A percentile compares a stretch with the other conserved stretches of the same genome.
Conservation (phyloP, 2,329 filamentous ascomycete species). For the Trichophyton rubrum region DNA sequence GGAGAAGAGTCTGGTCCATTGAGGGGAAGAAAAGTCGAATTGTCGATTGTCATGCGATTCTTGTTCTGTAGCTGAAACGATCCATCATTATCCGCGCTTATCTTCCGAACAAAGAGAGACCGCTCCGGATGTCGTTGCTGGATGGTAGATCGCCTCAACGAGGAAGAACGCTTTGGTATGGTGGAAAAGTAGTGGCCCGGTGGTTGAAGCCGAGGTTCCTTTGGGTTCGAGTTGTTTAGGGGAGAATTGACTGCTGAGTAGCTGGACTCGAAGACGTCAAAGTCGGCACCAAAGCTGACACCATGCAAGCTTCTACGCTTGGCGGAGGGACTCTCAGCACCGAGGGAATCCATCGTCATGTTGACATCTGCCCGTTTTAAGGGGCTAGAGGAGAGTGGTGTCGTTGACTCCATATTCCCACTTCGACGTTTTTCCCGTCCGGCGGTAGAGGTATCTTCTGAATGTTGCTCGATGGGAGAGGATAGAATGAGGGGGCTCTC, state of each 20-base stretch:
- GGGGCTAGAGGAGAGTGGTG: conserved; percentile 54
- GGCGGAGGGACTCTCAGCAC: conserved; percentile 59
- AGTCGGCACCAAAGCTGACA: conserved; percentile 48
- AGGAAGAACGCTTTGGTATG: conserved; percentile 58
- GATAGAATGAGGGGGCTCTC: conserved; percentile 3
- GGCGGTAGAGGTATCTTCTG: conserved; percentile 9
- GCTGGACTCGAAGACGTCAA: conserved; percentile 61
- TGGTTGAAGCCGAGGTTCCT: conserved; percentile 19
- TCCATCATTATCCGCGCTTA: conserved; percentile 34
- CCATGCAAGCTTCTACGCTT: conserved; percentile 83
- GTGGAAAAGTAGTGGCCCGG: conserved; percentile 35
- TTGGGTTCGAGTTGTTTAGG: conserved; percentile 8
- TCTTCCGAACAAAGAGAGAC: conserved; percentile 37
- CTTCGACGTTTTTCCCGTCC: conserved; percentile 40
- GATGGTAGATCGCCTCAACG: conserved; percentile 72
- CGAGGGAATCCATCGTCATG: conserved; percentile 69
- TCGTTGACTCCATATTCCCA: conserved; percentile 37
- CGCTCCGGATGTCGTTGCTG: conserved; percentile 69
- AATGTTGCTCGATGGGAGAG: background rate
- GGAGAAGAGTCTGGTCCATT: conserved; percentile 53
- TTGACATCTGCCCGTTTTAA: conserved; percentile 83
- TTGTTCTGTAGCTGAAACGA: conserved; percentile 44
- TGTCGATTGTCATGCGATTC: conserved; percentile 66
- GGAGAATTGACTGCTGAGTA: conserved; percentile 19
- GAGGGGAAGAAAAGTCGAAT: conserved; percentile 53